Evolutionary conservation across 2,329 filamentous ascomycete genomes (phyloP).

Genomic region (Aspergillus ruber): DNA sequence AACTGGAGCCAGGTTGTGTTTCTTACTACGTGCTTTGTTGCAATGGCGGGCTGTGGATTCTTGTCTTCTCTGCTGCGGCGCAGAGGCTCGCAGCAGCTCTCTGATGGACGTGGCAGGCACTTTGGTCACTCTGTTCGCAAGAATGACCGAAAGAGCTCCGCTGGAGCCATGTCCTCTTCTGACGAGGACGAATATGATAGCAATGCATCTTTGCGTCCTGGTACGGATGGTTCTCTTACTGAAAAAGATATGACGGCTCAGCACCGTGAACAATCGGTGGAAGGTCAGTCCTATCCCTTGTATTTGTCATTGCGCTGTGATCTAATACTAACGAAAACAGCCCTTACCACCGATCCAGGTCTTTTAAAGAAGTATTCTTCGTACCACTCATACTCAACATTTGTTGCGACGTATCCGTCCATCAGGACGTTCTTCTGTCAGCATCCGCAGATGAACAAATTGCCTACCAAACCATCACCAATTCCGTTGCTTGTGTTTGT

Average conservation of each 20-base stretch:
- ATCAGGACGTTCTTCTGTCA: slow-evolving; percentile 77
- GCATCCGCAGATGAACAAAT: slow-evolving; percentile 74
- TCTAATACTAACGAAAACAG: slow-evolving; percentile 16
- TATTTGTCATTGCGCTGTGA: background rate
- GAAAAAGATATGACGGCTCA: slow-evolving; percentile 17
- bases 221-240: slow-evolving; percentile 14
- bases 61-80: slow-evolving; percentile 24
- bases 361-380: slow-evolving; percentile 71
- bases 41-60: slow-evolving; percentile 33
- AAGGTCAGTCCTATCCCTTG: slow-evolving; percentile 20
- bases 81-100: slow-evolving; percentile 7
- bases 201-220: slow-evolving; percentile 24
- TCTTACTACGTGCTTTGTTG: slow-evolving; percentile 24
- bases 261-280: slow-evolving; percentile 21
- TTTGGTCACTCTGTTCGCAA: slow-evolving; percentile 15
- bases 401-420: slow-evolving; percentile 61
- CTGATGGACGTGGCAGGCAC: slow-evolving; percentile 11
- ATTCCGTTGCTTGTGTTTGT: slow-evolving; percentile 84
- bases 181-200: slow-evolving; percentile 32
- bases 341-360: slow-evolving; percentile 60
- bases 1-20: slow-evolving; percentile 25
- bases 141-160: slow-evolving; percentile 18
- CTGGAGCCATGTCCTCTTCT: slow-evolving; percentile 26
- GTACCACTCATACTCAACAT: slow-evolving; percentile 66
- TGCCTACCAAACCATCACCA: slow-evolving; percentile 65